phyloP scores from a whole-genome alignment of 768 basidiomycete species.

The Calvatia gigantea region DNA sequence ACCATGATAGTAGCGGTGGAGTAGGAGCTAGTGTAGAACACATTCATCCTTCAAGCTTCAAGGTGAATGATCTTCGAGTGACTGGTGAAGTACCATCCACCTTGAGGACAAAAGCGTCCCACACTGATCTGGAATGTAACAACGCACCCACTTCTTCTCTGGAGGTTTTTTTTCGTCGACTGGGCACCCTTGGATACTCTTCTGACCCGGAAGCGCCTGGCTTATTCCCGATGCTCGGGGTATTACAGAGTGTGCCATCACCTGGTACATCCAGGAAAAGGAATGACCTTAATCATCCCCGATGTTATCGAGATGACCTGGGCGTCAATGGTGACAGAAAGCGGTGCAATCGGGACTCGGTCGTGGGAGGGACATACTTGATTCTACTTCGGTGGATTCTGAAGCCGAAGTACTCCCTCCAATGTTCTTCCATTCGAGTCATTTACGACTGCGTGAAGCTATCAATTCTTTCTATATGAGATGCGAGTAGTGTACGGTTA shows the following conservation, averaged over 20 bases:
- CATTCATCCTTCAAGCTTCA: too few species aligned
- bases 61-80: too few species aligned
- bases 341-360: slow-evolving; percentile 1
- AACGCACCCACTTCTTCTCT: too few species aligned
- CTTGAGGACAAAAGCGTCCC: too few species aligned
- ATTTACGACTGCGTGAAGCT: background rate
- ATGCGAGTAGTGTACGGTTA: background rate
- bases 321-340: slow-evolving; percentile 4
- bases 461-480: background rate
- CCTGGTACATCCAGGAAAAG: background rate
- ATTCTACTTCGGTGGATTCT: background rate
- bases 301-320: slow-evolving; percentile 6
- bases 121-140: too few species aligned
- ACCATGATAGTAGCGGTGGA: too few species aligned
- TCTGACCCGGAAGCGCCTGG: background rate
- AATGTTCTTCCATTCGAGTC: background rate
- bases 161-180: too few species aligned
- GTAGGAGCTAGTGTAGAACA: too few species aligned
- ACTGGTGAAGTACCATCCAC: too few species aligned
- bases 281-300: background rate
- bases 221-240: background rate
- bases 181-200: background rate
- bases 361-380: slow-evolving; percentile 6
- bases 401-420: background rate
- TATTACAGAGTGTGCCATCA: background rate